Evolutionary conservation across 352 stramenopile species (phyloP).

Genomic region (Aphanomyces astaci): DNA sequence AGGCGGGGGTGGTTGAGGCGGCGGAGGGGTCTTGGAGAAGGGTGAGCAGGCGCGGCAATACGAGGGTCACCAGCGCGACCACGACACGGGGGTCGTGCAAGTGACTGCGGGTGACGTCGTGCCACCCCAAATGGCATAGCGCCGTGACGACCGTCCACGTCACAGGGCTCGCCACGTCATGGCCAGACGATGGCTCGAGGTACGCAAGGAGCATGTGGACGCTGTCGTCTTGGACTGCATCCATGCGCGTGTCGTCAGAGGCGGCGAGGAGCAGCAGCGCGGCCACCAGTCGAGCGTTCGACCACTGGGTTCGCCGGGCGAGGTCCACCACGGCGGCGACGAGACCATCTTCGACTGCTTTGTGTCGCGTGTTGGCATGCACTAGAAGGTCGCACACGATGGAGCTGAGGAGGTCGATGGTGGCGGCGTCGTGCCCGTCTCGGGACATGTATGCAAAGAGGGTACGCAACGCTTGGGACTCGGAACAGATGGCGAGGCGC

Average conservation of each 20-base stretch:
- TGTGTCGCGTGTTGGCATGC: constrained; percentile 1
- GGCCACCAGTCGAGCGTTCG: constrained; percentile 31
- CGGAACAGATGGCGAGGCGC: constrained; percentile 36
- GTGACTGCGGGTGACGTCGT: constrained; percentile 38
- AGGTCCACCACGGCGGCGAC: constrained; percentile 4
- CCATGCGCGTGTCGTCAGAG: constrained; percentile 37
- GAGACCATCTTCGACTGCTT: constrained; percentile 8
- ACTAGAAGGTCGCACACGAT: constrained; percentile 15
- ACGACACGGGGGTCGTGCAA: constrained; percentile 35
- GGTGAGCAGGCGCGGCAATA: not conserved
- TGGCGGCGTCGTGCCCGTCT: not conserved
- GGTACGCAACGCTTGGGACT: constrained; percentile 38
- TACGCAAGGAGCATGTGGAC: constrained; percentile 36
- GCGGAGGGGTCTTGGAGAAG: not conserved
- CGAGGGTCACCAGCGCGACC: constrained; percentile 30
- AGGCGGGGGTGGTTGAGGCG: not conserved
- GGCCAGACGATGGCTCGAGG: constrained; percentile 26
- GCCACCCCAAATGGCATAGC: constrained; percentile 50
- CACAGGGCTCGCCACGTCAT: constrained; percentile 26
- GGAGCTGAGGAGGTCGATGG: not conserved
- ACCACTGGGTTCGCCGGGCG: constrained; percentile 18
- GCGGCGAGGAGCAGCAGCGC: constrained; percentile 52
- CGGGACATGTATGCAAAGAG: constrained; percentile 46
- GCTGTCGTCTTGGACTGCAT: constrained; percentile 32
- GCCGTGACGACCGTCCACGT: constrained; percentile 37